Conservation (phyloP, 129 eudicot species). For the Tagetes erecta region DNA sequence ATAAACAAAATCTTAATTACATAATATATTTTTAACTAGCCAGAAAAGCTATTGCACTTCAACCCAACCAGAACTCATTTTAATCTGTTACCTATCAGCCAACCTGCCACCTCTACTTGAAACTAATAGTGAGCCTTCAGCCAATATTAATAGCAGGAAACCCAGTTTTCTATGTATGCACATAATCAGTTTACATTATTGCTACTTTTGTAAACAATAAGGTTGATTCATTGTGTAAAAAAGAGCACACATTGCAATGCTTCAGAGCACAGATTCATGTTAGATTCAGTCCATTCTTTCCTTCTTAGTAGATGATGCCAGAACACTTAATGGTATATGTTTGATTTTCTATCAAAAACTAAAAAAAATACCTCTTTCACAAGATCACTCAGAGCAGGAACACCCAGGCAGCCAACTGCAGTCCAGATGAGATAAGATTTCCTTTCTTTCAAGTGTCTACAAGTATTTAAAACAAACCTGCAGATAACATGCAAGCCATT, state of each 20-base stretch:
- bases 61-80: not conserved
- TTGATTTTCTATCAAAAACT: not conserved
- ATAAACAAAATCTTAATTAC: not conserved
- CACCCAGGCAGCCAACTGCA: conserved; percentile 92
- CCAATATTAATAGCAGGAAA: not conserved
- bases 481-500: conserved; percentile 21
- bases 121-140: not conserved
- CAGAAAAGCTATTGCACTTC: not conserved
- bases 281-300: not conserved
- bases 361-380: conserved; percentile 69
- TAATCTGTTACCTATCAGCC: not conserved
- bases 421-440: conserved; percentile 80
- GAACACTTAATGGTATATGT: not conserved
- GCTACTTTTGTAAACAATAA: not conserved
- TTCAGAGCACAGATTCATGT: conserved; percentile 3
- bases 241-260: not conserved
- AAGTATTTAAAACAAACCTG: conserved; percentile 79
- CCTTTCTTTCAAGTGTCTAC: conserved; percentile 70
- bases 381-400: conserved; percentile 82
- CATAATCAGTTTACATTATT: not conserved
- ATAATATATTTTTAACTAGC: not conserved
- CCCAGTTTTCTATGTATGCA: not conserved
- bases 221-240: not conserved
- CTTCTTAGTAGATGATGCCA: not conserved
- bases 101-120: not conserved